These are phyloP conservation scores for Epipyxis sp. DNA, from an alignment of 108 stramenopile genomes.

Conservation along the genomic window DNA sequence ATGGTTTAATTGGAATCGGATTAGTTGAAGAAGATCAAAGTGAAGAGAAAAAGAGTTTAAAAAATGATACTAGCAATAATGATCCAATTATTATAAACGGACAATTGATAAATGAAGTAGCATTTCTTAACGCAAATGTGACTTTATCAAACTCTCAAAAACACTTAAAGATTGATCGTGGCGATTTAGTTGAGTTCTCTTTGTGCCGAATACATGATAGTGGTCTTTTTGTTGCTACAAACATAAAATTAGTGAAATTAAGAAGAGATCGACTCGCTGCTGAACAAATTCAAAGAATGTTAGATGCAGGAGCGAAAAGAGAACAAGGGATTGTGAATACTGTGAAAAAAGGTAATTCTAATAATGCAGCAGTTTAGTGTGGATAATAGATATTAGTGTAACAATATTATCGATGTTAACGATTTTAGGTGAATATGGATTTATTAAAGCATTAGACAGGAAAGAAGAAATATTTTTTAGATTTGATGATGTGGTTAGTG, in stretches of 20 bases:
- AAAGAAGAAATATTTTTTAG: slow-evolving; percentile 22
- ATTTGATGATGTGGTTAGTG: not conserved
- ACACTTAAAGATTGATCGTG: not conserved
- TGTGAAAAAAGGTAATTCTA: slow-evolving; percentile 15
- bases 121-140: not conserved
- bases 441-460: not conserved
- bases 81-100: not conserved
- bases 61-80: too few species aligned
- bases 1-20: not conserved
- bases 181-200: slow-evolving; percentile 13
- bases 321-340: not conserved
- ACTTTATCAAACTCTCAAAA: not conserved
- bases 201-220: not conserved
- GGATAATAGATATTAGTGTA: too few species aligned
- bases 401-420: not conserved
- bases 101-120: not conserved
- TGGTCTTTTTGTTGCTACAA: not conserved
- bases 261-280: not conserved
- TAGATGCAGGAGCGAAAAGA: not conserved
- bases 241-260: not conserved
- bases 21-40: not conserved
- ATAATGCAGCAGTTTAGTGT: not conserved
- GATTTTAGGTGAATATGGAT: slow-evolving; percentile 23
- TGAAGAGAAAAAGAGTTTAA: not conserved
- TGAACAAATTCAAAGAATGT: slow-evolving; percentile 1